These are phyloP conservation scores for Wickerhamiella brachini DNA, from an alignment of 805 yeast species.

Conservation along the genomic window DNA sequence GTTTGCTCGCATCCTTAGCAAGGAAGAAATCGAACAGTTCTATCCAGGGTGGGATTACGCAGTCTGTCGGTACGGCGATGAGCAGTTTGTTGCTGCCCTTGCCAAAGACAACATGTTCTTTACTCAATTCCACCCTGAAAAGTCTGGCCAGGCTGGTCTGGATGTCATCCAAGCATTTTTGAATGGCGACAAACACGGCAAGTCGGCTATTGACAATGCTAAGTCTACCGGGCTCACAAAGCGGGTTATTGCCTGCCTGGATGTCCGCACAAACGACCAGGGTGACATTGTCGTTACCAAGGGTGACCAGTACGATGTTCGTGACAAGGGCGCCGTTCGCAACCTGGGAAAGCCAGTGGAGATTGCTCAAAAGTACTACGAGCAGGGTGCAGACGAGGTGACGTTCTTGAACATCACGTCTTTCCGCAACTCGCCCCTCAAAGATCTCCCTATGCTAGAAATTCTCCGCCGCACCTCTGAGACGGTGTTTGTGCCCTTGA, in stretches of 20 bases:
- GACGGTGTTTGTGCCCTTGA: conserved; percentile 88
- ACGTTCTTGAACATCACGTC: conserved; percentile 93
- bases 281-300: conserved; percentile 97
- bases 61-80: conserved; percentile 57
- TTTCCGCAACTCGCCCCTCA: conserved; percentile 83
- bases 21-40: conserved; percentile 19
- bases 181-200: conserved; percentile 28
- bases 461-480: conserved; percentile 72
- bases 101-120: conserved; percentile 71
- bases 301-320: conserved; percentile 96
- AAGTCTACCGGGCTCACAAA: conserved; percentile 51
- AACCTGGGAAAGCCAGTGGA: conserved; percentile 95
- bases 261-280: conserved; percentile 85
- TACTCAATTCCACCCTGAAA: conserved; percentile 98
- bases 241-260: conserved; percentile 90
- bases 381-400: conserved; percentile 95
- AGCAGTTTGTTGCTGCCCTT: conserved; percentile 72
- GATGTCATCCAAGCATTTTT: conserved; percentile 62
- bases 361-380: conserved; percentile 76
- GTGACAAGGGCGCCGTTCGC: conserved; percentile 72
- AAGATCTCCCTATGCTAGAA: conserved; percentile 90
- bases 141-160: conserved; percentile 85
- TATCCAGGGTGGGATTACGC: conserved; percentile 60
- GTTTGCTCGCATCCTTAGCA: conserved; percentile 42
- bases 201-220: conserved; percentile 8